Percentiles rank a stretch among this genome's conserved stretches.
phyloP scores from a whole-genome alignment of 768 basidiomycete species.

The Naganishia friedmannii region DNA sequence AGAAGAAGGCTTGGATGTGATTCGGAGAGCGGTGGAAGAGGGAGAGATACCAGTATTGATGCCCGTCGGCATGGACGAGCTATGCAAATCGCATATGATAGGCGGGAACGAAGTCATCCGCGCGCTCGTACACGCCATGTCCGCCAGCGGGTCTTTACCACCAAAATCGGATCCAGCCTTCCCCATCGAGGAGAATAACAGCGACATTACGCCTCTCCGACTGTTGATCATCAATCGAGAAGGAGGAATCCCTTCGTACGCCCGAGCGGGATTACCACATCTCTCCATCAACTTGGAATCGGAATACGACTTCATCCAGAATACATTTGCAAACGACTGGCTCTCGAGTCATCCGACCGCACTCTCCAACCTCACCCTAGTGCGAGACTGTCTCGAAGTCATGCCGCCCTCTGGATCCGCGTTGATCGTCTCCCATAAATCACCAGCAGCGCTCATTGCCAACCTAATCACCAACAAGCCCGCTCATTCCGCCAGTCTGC shows the following conservation, averaged over 20 bases:
- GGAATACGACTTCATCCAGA: constrained; percentile 76
- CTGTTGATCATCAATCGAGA: constrained; percentile 96
- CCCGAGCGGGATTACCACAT: constrained; percentile 89
- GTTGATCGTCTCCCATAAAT: constrained; percentile 94
- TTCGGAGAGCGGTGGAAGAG: constrained; percentile 81
- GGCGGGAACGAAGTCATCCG: constrained; percentile 83
- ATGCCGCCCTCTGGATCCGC: constrained; percentile 94
- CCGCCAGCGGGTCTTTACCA: constrained; percentile 34
- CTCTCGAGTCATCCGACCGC: constrained; percentile 73
- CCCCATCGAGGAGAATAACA: constrained; percentile 41
- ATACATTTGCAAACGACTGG: constrained; percentile 81
- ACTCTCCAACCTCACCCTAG: constrained; percentile 76
- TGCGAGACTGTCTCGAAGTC: constrained; percentile 78
- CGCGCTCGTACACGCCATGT: constrained; percentile 83
- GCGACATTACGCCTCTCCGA: constrained; percentile 87
- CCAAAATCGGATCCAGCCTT: constrained; percentile 18
- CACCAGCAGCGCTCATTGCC: constrained; percentile 87
- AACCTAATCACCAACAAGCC: constrained; percentile 99
- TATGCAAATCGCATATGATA: constrained; percentile 78
- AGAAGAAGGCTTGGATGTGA: constrained; percentile 73
- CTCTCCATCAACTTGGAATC: constrained; percentile 89
- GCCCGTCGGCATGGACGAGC: constrained; percentile 87
- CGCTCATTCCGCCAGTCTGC: constrained; percentile 88
- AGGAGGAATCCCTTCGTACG: constrained; percentile 96
- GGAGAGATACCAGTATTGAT: constrained; percentile 96